Evolutionary conservation across 345 rosid genomes (phyloP).

Genomic region (Adansonia digitata): DNA sequence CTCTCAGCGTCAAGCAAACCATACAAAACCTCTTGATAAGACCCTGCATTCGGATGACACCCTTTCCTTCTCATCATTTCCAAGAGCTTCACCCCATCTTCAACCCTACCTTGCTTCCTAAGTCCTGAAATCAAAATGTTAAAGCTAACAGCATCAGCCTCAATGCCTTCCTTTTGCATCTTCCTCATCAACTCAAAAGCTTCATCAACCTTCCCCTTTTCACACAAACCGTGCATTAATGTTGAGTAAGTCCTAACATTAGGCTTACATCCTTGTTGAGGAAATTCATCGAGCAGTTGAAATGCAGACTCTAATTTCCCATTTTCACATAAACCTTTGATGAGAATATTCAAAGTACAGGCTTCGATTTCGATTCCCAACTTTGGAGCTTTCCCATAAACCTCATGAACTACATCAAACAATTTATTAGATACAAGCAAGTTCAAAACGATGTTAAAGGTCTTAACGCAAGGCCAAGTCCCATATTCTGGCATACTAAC

Average conservation of each 20-base stretch:
- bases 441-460: slow-evolving; percentile 66
- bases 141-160: slow-evolving; percentile 62
- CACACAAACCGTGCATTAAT: slow-evolving; percentile 63
- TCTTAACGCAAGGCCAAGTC: slow-evolving; percentile 67
- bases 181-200: slow-evolving; percentile 58
- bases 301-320: slow-evolving; percentile 61
- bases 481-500: slow-evolving; percentile 62
- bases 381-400: slow-evolving; percentile 53
- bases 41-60: slow-evolving; percentile 62
- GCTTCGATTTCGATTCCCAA: slow-evolving; percentile 79
- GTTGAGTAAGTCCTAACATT: slow-evolving; percentile 75
- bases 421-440: slow-evolving; percentile 66
- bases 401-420: slow-evolving; percentile 51
- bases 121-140: slow-evolving; percentile 85
- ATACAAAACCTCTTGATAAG: slow-evolving; percentile 76
- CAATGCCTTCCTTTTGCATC: slow-evolving; percentile 70
- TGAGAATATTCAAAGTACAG: slow-evolving; percentile 72
- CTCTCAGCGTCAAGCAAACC: slow-evolving; percentile 60
- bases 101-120: slow-evolving; percentile 68
- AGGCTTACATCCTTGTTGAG: slow-evolving; percentile 60
- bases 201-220: slow-evolving; percentile 46
- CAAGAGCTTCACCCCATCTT: slow-evolving; percentile 56
- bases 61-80: slow-evolving; percentile 61
- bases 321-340: slow-evolving; percentile 69
- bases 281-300: slow-evolving; percentile 92